phyloP scores from a whole-genome alignment of 1,139 yeast genomes.

The Taphrina populina region DNA sequence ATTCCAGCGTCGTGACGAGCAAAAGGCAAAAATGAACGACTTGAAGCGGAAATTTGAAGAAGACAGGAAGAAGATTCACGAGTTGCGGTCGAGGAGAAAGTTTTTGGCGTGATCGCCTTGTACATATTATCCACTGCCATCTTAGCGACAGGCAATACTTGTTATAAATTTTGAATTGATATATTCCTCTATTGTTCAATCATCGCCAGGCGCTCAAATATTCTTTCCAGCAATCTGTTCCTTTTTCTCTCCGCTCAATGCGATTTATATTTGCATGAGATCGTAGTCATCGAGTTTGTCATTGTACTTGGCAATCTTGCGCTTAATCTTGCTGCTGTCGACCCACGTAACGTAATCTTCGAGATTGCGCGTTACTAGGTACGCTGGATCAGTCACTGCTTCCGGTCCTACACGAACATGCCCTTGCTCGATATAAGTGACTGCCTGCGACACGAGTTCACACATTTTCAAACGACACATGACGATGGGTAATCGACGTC shows the following conservation, averaged over 20 bases:
- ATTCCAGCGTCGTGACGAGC: conserved; percentile 90
- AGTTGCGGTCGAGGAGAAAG: conserved; percentile 74
- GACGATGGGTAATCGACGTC: conserved; percentile 89
- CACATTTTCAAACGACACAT: conserved; percentile 97
- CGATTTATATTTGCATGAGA: conserved; percentile 37
- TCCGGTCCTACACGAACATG: conserved; percentile 97
- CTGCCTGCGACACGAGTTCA: conserved; percentile 81
- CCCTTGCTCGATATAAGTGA: conserved; percentile 91
- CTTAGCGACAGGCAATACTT: neutral
- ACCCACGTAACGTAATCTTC: conserved; percentile 99
- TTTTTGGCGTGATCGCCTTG: conserved; percentile 66
- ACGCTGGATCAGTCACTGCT: conserved; percentile 93
- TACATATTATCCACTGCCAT: conserved; percentile 41
- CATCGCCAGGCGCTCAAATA: too few relatives aligned
- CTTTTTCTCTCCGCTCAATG: too few relatives aligned
- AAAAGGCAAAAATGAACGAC: conserved; percentile 89
- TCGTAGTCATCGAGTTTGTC: conserved; percentile 55
- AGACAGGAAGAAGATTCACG: conserved; percentile 80
- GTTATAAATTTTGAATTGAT: too few relatives aligned
- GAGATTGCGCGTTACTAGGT: conserved; percentile 78
- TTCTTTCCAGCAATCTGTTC: too few relatives aligned
- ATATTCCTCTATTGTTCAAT: too few relatives aligned
- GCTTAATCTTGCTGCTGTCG: conserved; percentile 87
- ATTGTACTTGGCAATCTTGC: conserved; percentile 82
- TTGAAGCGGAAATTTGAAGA: conserved; percentile 77